Base-by-base conservation (phyloP, 495 filamentous ascomycete species). In the Ramalina intermedia region DNA sequence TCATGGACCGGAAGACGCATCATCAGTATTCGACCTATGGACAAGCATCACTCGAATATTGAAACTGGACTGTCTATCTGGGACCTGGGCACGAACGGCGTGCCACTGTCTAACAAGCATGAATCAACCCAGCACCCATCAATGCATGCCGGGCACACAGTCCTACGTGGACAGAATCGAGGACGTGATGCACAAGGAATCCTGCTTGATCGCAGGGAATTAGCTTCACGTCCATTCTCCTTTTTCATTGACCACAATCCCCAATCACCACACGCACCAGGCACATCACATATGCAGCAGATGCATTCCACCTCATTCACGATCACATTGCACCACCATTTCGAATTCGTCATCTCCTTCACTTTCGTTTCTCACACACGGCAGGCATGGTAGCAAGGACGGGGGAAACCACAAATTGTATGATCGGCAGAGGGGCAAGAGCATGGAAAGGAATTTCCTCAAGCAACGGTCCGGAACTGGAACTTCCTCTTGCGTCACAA, bases 61-160 rank as follows among this genome's bases (percentile, higher is more conserved):
- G 37, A 29, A 4, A 44, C 41, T 29, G 21, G 13, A 16, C 27
- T 16, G 41, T 26, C 3, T 43, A 29, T 17, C 20, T 41, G 36
- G 44, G 24, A 41, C 23, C 13, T 44, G 18, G 46, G 50, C 40
- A 51, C 50, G 55, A 57, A 57, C 42, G 55, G 55, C 55, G 52
- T 51, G 55, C 55, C 50, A 47, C 47, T 57, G 55, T 48, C 51
- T 48, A 45, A 45, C 51, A 45, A 45, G 48, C 12, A 48, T 46
- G 42, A 36, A 17, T 40, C 26, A 33, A 14, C 36, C 43, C 43
- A 49, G 20, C 17, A 33, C 42, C 48, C 29, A 38, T 50, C 18
- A 44, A 23, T n/a, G 24, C 37, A 43, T 36, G 24, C 24, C 20
- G 12, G 51, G 43, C 44, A 27, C 45, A 35, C 29, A 29, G 26